Conservation (phyloP, 805 yeast species). For the Barnettozyma sp. region DNA sequence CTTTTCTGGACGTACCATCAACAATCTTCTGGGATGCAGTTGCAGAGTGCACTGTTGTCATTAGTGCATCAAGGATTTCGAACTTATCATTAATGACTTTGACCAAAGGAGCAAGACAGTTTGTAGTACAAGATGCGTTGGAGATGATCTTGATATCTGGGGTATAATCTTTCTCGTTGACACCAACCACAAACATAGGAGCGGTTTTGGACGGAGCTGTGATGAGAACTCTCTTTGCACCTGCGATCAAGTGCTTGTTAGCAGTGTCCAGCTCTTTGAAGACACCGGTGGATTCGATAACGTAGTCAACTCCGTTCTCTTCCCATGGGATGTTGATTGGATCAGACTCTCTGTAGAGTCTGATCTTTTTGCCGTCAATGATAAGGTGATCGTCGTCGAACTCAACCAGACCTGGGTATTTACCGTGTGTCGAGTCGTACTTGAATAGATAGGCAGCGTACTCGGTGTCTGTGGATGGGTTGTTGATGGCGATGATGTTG, state of each 20-base stretch:
- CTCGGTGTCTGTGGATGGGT: slow-evolving; percentile 84
- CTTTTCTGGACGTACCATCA: slow-evolving; percentile 95
- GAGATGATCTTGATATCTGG: slow-evolving; percentile 72
- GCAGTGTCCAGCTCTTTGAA: slow-evolving; percentile 81
- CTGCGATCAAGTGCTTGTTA: slow-evolving; percentile 76
- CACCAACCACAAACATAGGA: slow-evolving; percentile 94
- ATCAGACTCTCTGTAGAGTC: slow-evolving; percentile 74
- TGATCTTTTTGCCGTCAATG: slow-evolving; percentile 62
- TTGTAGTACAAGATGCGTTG: slow-evolving; percentile 94
- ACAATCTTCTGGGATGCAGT: slow-evolving; percentile 96
- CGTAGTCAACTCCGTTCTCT: slow-evolving; percentile 70
- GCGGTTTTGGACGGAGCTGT: slow-evolving; percentile 93
- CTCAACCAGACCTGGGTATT: slow-evolving; percentile 66
- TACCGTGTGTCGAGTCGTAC: slow-evolving; percentile 91
- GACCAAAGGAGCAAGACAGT: slow-evolving; percentile 92
- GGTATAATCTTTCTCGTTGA: slow-evolving; percentile 74
- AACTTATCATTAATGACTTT: slow-evolving; percentile 80
- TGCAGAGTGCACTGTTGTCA: slow-evolving; percentile 95
- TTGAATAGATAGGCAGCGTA: slow-evolving; percentile 95
- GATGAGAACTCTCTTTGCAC: slow-evolving; percentile 92
- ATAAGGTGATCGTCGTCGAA: slow-evolving; percentile 51
- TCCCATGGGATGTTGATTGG: slow-evolving; percentile 90
- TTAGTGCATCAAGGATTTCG: slow-evolving; percentile 86
- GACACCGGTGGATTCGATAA: slow-evolving; percentile 92
- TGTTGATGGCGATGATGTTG: slow-evolving; percentile 81